These are phyloP conservation scores for Boletus reticulatus DNA, from an alignment of 768 basidiomycete genomes.

Conservation along the genomic window DNA sequence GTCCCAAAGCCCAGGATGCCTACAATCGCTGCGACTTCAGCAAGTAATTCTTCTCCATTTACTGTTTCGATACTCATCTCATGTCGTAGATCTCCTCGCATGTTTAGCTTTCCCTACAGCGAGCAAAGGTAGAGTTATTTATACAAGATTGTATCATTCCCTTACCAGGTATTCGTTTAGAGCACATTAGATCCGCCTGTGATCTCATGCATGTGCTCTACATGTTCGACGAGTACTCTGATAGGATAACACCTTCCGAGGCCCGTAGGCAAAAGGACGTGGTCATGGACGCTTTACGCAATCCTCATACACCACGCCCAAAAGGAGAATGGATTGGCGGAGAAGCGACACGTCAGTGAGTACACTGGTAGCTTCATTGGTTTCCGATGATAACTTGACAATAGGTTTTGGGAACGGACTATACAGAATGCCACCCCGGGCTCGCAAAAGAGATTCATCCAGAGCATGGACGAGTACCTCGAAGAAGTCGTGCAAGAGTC, in stretches of 20 bases:
- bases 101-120: background rate
- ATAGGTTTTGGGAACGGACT: constrained; percentile 16
- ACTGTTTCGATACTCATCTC: background rate
- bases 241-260: constrained; percentile 32
- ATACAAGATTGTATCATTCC: background rate
- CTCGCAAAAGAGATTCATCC: constrained; percentile 34
- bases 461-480: constrained; percentile 35
- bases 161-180: background rate
- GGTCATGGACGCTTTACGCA: constrained; percentile 22
- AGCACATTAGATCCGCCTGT: constrained; percentile 35
- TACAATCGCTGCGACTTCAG: no score
- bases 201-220: constrained; percentile 54
- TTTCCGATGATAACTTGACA: background rate
- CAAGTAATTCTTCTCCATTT: background rate
- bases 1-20: no score
- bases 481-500: constrained; percentile 42
- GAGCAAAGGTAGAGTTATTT: constrained; percentile 1
- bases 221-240: constrained; percentile 50
- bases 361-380: background rate
- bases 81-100: constrained; percentile 6
- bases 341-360: constrained; percentile 17
- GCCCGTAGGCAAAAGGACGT: constrained; percentile 26
- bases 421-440: constrained; percentile 1
- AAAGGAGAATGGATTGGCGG: constrained; percentile 19
- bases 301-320: constrained; percentile 8